phyloP scores from a whole-genome alignment of 768 basidiomycete genomes.

The Rhodotorula kratochvilovae region DNA sequence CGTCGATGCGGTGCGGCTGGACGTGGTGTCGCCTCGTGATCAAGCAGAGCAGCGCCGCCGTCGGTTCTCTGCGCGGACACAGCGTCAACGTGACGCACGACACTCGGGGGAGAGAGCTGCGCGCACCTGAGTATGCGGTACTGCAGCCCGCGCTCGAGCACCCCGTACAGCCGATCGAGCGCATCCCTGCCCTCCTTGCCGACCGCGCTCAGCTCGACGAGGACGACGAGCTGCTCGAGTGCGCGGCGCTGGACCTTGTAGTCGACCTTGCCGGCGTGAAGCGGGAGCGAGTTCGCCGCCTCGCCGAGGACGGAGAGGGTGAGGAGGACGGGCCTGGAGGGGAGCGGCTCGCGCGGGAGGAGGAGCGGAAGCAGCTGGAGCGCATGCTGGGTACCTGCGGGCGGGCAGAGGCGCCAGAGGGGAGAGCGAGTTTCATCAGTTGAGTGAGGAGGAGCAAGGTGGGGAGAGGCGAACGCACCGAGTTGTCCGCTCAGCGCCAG shows the following conservation, averaged over 20 bases:
- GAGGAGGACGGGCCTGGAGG: background rate
- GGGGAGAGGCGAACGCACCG: background rate
- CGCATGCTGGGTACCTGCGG: background rate
- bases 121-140: conserved; percentile 19
- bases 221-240: conserved; percentile 1
- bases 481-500: background rate
- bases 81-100: background rate
- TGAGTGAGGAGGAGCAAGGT: background rate
- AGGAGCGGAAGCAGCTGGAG: background rate
- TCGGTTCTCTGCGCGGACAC: background rate
- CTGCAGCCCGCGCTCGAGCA: background rate
- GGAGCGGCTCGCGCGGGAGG: conserved; percentile 2
- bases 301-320: conserved; percentile 15
- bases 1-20: background rate
- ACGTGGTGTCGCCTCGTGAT: background rate
- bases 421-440: background rate
- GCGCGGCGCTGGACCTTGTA: conserved; percentile 9
- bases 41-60: background rate
- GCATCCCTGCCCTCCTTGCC: background rate
- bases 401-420: background rate
- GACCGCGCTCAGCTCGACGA: background rate
- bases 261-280: background rate
- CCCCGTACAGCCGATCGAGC: conserved; percentile 2
- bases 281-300: background rate
- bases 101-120: too few relatives aligned